Evolutionary conservation across 164 flowering plant genomes (phyloP).

Genomic region (Tetracentron sinense): DNA sequence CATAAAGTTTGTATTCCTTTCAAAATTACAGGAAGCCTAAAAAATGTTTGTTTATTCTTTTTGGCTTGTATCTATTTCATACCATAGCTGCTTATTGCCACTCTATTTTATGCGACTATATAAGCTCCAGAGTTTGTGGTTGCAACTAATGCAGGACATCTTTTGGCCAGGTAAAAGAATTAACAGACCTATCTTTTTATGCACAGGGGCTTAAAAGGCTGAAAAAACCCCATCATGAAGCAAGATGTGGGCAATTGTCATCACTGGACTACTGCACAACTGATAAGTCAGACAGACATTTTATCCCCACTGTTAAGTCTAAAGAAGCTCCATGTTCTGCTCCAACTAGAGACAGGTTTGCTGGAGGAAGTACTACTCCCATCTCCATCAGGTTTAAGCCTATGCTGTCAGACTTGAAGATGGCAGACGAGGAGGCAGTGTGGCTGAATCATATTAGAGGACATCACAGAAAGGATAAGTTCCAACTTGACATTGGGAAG

Average conservation of each 20-base stretch:
- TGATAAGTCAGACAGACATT: conserved; percentile 19
- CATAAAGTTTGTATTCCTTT: too few relatives aligned
- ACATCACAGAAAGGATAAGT: conserved; percentile 26
- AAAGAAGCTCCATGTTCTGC: conserved; percentile 37
- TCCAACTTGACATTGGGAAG: conserved; percentile 27
- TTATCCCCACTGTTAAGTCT: conserved; percentile 4
- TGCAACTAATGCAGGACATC: too few relatives aligned
- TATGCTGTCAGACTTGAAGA: not conserved
- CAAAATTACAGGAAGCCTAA: too few relatives aligned
- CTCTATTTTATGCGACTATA: too few relatives aligned
- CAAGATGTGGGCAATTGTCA: conserved; percentile 28
- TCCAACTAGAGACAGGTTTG: conserved; percentile 28
- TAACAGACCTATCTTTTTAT: not conserved
- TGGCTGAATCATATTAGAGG: conserved; percentile 31
- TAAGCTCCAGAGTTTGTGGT: too few relatives aligned
- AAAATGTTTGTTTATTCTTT: too few relatives aligned
- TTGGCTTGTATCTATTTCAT: too few relatives aligned
- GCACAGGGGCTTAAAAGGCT: conserved; percentile 61
- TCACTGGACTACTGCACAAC: conserved; percentile 22
- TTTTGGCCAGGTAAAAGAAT: too few relatives aligned
- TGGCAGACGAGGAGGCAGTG: conserved; percentile 22
- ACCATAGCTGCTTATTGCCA: too few relatives aligned
- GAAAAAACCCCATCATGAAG: conserved; percentile 44
- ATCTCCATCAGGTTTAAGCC: conserved; percentile 41
- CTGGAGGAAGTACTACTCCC: conserved; percentile 34